Evolutionary conservation across 163 green algal genomes (phyloP), one percentile per base, ranked within the genome.

Genomic region (Prototheca cutis): DNA sequence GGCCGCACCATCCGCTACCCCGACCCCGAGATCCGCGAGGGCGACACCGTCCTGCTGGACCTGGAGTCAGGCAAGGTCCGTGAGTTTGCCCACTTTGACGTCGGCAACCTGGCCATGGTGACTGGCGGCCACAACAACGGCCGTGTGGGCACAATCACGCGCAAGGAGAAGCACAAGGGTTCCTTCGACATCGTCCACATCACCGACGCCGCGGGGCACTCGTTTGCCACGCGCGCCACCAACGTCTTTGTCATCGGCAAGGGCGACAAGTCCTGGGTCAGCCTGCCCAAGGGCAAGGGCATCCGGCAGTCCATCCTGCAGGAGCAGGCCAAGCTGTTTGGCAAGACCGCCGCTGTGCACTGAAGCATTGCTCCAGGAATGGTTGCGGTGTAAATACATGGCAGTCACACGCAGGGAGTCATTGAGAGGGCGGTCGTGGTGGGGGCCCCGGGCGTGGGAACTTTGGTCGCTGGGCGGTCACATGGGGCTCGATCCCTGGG

Each of bases 171-270:
- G 81, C 93, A 99, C 89, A 96, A 95, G 81, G 85, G 73, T 48
- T 77, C 70, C 53, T 93, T 95, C 75, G 89, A 98, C 68, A 96
- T 99, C 47, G 76, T 95, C 58, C 87, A 97, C 75, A 71, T 99
- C 61, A 90, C 92, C 82, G 93, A 99, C 65, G 79, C 87, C 21
- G 82, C 79, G 29, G 90, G 90, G 73, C 57, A 78, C 69, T 74
- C 65, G 48, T 97, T 97, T 63, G 84, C 84, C 69, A 96, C 87
- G 32, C 89, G 91, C 61, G 65, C 86, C 48, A 79, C 53, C 62
- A 99, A 99, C 75, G 87, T 98, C 49, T 98, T 98, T 78, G 79
- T 95, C 63, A 97, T 99, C 55, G 93, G 93, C 69, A 93, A 94
- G 79, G 93, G 87, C 63, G 86, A 89, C 75, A 95, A 95, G 86